Percentiles rank a stretch among this genome's conserved stretches.
Evolutionary conservation across 257 asterid genomes (phyloP).

Genomic region (Solanum gracilifrons): DNA sequence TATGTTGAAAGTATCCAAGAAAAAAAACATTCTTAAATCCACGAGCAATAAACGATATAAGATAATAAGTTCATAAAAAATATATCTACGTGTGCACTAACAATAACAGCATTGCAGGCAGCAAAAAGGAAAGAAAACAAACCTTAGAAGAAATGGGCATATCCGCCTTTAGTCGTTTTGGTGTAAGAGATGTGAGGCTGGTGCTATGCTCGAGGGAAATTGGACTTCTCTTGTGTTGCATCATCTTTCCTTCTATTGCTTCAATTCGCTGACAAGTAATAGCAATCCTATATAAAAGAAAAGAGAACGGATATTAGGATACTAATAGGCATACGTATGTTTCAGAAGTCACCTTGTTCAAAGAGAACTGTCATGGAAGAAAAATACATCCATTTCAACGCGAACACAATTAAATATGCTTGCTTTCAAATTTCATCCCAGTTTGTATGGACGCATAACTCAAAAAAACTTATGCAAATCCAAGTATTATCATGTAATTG

Average conservation of each 20-base stretch:
- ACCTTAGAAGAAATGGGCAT: slow-evolving; percentile 67
- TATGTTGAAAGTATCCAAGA: background rate
- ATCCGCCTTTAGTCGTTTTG: slow-evolving; percentile 56
- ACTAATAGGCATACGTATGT: background rate
- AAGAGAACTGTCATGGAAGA: background rate
- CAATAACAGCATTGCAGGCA: background rate
- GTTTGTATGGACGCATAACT: background rate
- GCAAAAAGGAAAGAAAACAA: background rate
- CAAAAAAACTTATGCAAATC: background rate
- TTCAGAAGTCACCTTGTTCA: background rate
- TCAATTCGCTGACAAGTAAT: slow-evolving; percentile 10
- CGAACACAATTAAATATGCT: background rate
- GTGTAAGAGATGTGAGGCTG: slow-evolving; percentile 37
- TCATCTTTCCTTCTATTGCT: slow-evolving; percentile 37
- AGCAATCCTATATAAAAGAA: background rate
- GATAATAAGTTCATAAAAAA: background rate
- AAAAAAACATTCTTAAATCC: background rate
- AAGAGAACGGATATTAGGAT: background rate
- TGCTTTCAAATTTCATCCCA: background rate
- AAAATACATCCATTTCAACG: background rate
- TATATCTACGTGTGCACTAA: background rate
- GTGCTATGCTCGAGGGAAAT: slow-evolving; percentile 45
- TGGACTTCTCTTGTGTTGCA: slow-evolving; percentile 70
- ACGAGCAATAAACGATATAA: background rate
- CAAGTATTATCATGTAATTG: background rate